Evolutionary conservation across 305 asterid species (phyloP), one percentile per base, ranked within the genome.

Genomic region (Rubia tinctorum): DNA sequence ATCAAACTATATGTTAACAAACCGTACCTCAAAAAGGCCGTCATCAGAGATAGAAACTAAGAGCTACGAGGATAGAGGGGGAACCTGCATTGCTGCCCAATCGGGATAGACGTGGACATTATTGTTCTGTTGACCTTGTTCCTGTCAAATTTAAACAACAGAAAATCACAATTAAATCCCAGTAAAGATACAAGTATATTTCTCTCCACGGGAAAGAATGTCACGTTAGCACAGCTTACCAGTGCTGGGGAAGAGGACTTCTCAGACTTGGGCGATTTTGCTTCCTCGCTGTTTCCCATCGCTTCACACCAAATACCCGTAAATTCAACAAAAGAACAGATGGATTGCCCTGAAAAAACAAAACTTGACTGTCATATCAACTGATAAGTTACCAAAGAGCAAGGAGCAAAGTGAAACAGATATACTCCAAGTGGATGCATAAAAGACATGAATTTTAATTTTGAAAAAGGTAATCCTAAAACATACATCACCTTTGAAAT

Each of bases 61-160:
- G 43, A 51, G 42, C 30, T 62, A 49, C 5, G 23, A 10, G 51
- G 25, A 25, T 43, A 44, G 76, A 77, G 69, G 73, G 74, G 77
- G 84, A 77, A 93, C 99, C 97, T 94, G 99, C 91, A 92, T 88
- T 22, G n/a, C n/a, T n/a, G n/a, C n/a, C n/a, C n/a, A n/a, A n/a
- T n/a, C n/a, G n/a, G n/a, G n/a, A n/a, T n/a, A n/a, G n/a, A n/a
- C n/a, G n/a, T n/a, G n/a, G n/a, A n/a, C n/a, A n/a, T n/a, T n/a
- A n/a, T n/a, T n/a, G n/a, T n/a, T n/a, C n/a, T n/a, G n/a, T n/a
- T n/a, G n/a, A n/a, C n/a, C n/a, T n/a, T n/a, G n/a, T n/a, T n/a
- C n/a, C n/a, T n/a, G n/a, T n/a, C n/a, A n/a, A n/a, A n/a, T n/a
- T n/a, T n/a, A n/a, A n/a, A n/a, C n/a, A n/a, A n/a, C n/a, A n/a